These are phyloP conservation scores for Colletotrichum godetiae DNA, from an alignment of 2,329 filamentous ascomycete species.

Conservation along the genomic window DNA sequence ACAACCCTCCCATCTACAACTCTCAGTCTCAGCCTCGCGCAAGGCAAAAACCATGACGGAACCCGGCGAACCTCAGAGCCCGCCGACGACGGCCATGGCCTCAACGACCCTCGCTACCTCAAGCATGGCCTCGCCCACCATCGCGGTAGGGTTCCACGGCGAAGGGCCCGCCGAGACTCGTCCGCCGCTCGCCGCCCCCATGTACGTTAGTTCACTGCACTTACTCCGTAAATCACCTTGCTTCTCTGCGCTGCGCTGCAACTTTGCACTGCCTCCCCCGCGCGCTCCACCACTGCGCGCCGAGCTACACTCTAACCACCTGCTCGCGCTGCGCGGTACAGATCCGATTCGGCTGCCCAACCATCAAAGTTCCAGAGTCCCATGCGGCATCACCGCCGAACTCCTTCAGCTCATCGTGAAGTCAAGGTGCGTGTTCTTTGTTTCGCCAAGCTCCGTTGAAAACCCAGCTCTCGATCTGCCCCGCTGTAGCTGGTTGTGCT, in stretches of 20 bases:
- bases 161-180: slow-evolving; percentile 38
- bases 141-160: slow-evolving; percentile 33
- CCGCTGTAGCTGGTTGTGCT: slow-evolving; percentile 36
- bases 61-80: slow-evolving; percentile 9
- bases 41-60: slow-evolving; percentile 18
- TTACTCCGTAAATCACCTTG: not conserved
- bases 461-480: not conserved
- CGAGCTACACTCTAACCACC: slow-evolving; percentile 28
- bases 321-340: slow-evolving; percentile 10
- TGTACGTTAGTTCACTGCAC: slow-evolving; percentile 51
- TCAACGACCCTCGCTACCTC: slow-evolving; percentile 14
- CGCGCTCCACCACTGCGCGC: slow-evolving; percentile 22
- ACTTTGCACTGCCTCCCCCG: slow-evolving; percentile 37
- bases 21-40: slow-evolving; percentile 5
- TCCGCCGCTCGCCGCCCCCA: slow-evolving; percentile 49
- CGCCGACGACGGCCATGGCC: slow-evolving; percentile 33
- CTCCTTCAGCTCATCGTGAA: slow-evolving; percentile 67
- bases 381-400: slow-evolving; percentile 67
- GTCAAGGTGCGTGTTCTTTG: slow-evolving; percentile 59
- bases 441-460: not conserved
- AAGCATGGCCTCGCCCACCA: slow-evolving; percentile 32
- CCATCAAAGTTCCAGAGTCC: slow-evolving; percentile 60
- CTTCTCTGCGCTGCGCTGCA: slow-evolving; percentile 11
- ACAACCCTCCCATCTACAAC: not conserved
- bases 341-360: slow-evolving; percentile 36